Evolutionary conservation across 371 early-diverging fungal species (phyloP), one percentile per base, ranked within the genome.

Genomic region (Syncephalastrum sp.): DNA sequence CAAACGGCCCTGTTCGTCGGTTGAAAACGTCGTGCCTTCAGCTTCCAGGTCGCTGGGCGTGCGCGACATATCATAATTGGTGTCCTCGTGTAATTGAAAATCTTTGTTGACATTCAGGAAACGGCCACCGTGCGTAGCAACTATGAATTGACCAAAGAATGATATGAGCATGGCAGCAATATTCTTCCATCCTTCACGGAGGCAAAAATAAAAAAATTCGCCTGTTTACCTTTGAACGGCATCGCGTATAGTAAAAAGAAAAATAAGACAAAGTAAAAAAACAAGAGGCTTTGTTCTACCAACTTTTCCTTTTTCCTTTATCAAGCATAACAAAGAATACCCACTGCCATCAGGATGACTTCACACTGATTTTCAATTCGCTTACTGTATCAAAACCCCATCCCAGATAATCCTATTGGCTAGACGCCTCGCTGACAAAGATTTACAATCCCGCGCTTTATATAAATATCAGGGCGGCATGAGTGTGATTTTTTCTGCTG

Each of bases 61-160:
- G 10, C 50, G 54, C 16, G 55, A 27, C 53, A 63, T 47, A 38
- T 63, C 52, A 41, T 58, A 58, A 19, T 63, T 46, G 17, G 23
- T 38, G 42, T 63, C 64, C 16, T 45, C 59, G n/a, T 53, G 21
- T 5, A 63, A 10, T 51, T 63, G 48, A 46, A 58, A 52, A 19
- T 63, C 50, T 14, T 54, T 29, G 29, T 63, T 42, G 24, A 63
- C 59, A 53, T 53, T 58, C 17, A 63, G 42, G 21, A 54, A 63
- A n/a, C 64, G 58, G 46, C 64, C 64, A 12, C 64, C 64, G 48
- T 63, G 64, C 7, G 44, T 63, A 15, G 59, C 59, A 58, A 63
- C 64, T 63, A 38, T 33, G 4, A 10, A 33, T 33, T 5, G 2
- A 33, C 1, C 38, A 33, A 33, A 33, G 38, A 33, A 33, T 33